Conservation (phyloP, 768 basidiomycete species). For the Amylocystis lapponica region DNA sequence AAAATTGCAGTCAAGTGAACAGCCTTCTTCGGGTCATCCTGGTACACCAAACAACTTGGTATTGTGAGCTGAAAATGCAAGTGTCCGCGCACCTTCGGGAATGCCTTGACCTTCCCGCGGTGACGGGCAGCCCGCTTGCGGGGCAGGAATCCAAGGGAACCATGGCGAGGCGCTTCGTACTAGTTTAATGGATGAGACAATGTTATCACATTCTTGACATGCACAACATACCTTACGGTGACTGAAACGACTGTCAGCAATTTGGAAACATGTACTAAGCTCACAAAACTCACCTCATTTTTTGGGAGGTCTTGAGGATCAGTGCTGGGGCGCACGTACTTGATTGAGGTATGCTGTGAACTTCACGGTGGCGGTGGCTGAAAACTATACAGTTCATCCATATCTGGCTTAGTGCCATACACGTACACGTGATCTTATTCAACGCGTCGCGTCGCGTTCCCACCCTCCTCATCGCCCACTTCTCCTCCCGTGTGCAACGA, state of each 20-base stretch:
- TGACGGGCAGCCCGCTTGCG: slow-evolving; percentile 96
- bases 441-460: background rate
- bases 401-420: background rate
- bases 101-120: slow-evolving; percentile 98
- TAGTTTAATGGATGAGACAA: slow-evolving; percentile 24
- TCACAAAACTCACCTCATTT: slow-evolving; percentile 33
- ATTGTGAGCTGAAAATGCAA: slow-evolving; percentile 1
- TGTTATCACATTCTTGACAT: slow-evolving; percentile 13
- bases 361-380: slow-evolving; percentile 19
- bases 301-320: slow-evolving; percentile 25
- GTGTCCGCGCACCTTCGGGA: slow-evolving; percentile 76
- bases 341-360: slow-evolving; percentile 1
- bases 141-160: slow-evolving; percentile 95
- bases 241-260: slow-evolving; percentile 37
- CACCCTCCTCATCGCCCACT: background rate
- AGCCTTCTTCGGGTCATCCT: slow-evolving; percentile 99
- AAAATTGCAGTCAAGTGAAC: slow-evolving; percentile 97
- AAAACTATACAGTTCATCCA: slow-evolving; percentile 21
- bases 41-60: slow-evolving; percentile 5
- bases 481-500: background rate
- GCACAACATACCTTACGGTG: slow-evolving; percentile 72
- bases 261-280: background rate
- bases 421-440: background rate
- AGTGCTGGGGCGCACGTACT: slow-evolving; percentile 8
- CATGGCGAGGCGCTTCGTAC: slow-evolving; percentile 99